Conservation (phyloP, 176 grass and related monocot species). For the Leersia perrieri region DNA sequence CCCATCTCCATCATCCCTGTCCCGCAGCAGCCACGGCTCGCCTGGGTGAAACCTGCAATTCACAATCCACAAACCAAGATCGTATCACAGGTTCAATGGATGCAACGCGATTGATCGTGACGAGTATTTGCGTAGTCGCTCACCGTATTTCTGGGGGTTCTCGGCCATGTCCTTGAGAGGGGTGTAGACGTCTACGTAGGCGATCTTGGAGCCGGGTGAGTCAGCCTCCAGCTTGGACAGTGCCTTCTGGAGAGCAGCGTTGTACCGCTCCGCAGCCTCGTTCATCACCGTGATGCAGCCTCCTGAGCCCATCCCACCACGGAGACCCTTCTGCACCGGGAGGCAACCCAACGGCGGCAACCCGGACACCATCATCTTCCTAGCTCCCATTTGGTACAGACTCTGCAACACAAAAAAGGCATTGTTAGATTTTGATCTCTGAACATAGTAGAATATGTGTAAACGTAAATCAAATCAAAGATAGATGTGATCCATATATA, state of each 20-base stretch:
- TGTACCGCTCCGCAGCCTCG: conserved; percentile 30
- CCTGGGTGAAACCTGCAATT: conserved; percentile 43
- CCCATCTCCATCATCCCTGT: conserved; percentile 42
- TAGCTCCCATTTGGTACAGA: conserved; percentile 40
- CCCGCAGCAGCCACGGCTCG: conserved; percentile 44
- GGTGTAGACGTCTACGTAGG: conserved; percentile 45
- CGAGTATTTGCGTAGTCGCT: not conserved
- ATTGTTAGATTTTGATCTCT: not conserved
- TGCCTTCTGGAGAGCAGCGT: conserved; percentile 31
- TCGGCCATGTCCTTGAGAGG: conserved; percentile 48
- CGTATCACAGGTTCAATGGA: not conserved
- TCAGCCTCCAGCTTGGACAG: conserved; percentile 21
- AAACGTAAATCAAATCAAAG: not conserved
- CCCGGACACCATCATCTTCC: conserved; percentile 46
- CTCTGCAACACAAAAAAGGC: conserved; percentile 16
- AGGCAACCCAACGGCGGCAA: conserved; percentile 64
- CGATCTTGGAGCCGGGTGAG: conserved; percentile 7
- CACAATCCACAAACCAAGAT: not conserved
- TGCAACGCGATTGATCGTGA: not conserved
- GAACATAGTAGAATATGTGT: not conserved
- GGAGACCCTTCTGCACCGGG: conserved; percentile 35
- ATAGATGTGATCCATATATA: not conserved
- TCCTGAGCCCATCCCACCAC: not conserved
- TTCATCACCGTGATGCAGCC: conserved; percentile 35
- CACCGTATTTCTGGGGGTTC: conserved; percentile 49